phyloP scores from a whole-genome alignment of 495 filamentous ascomycete species.

The Neurospora sp. region DNA sequence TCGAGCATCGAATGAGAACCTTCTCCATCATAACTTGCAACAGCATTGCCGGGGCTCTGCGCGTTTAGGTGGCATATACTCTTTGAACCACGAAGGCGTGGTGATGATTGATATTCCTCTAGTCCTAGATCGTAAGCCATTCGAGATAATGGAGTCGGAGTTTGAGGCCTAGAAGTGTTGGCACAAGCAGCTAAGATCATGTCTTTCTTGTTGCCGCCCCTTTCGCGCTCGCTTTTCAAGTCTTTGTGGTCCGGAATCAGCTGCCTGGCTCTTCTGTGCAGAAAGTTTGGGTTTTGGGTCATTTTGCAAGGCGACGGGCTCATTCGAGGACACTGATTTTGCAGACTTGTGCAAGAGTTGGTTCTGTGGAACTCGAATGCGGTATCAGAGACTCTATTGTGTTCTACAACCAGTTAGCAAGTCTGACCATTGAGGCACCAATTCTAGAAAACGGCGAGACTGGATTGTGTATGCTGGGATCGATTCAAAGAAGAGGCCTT shows the following conservation, averaged over 20 bases:
- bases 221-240: not conserved
- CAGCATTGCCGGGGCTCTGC: not conserved
- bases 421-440: not conserved
- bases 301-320: not conserved
- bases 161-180: not conserved
- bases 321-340: not conserved
- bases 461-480: not conserved
- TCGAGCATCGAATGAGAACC: not conserved
- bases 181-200: not conserved
- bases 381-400: not conserved
- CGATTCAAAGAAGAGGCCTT: not conserved
- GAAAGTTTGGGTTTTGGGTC: not conserved
- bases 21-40: not conserved
- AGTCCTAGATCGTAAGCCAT: not conserved
- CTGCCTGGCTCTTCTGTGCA: not conserved
- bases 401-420: not conserved
- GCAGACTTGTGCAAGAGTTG: not conserved
- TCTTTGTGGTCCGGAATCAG: not conserved
- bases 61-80: slow-evolving; percentile 5
- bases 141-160: not conserved
- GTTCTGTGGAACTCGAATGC: not conserved
- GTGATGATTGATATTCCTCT: not conserved
- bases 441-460: not conserved
- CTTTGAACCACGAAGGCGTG: slow-evolving; percentile 2
- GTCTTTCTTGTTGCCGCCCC: not conserved